Percentiles rank a stretch among this genome's conserved stretches.
These are phyloP conservation scores for Talaromyces sp. DNA, from an alignment of 2,329 filamentous ascomycete genomes.

Conservation along the genomic window DNA sequence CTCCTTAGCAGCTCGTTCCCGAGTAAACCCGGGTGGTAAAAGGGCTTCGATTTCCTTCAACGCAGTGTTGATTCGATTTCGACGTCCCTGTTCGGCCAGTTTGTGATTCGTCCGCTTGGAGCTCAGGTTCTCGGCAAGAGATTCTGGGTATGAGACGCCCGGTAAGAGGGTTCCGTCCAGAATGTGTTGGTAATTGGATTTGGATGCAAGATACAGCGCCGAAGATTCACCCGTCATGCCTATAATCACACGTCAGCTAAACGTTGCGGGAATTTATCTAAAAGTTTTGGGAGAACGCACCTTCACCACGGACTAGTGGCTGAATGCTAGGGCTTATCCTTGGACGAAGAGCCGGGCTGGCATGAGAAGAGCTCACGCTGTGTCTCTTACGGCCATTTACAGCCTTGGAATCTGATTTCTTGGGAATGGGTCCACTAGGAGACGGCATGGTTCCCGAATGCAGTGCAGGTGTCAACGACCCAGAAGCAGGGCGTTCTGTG, in stretches of 20 bases:
- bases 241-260: conserved; percentile 8
- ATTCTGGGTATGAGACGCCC: conserved; percentile 84
- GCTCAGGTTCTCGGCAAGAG: conserved; percentile 86
- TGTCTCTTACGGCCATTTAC: conserved; percentile 63
- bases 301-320: conserved; percentile 70
- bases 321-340: conserved; percentile 94
- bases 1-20: conserved; percentile 36
- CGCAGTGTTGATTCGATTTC: conserved; percentile 92
- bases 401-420: conserved; percentile 43
- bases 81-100: conserved; percentile 89
- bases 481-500: conserved; percentile 23
- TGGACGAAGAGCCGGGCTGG: conserved; percentile 80
- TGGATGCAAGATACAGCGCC: conserved; percentile 77
- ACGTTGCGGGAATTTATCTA: background rate
- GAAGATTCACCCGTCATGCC: conserved; percentile 54
- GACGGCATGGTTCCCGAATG: conserved; percentile 51
- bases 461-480: conserved; percentile 49
- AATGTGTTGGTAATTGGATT: conserved; percentile 98
- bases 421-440: conserved; percentile 39
- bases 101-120: conserved; percentile 98
- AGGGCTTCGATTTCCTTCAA: conserved; percentile 85
- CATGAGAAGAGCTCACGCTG: conserved; percentile 68
- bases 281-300: conserved; percentile 38
- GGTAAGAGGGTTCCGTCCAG: conserved; percentile 88
- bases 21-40: conserved; percentile 56